Conservation (phyloP, 2,329 filamentous ascomycete genomes). For the Neofusicoccum laricinum region DNA sequence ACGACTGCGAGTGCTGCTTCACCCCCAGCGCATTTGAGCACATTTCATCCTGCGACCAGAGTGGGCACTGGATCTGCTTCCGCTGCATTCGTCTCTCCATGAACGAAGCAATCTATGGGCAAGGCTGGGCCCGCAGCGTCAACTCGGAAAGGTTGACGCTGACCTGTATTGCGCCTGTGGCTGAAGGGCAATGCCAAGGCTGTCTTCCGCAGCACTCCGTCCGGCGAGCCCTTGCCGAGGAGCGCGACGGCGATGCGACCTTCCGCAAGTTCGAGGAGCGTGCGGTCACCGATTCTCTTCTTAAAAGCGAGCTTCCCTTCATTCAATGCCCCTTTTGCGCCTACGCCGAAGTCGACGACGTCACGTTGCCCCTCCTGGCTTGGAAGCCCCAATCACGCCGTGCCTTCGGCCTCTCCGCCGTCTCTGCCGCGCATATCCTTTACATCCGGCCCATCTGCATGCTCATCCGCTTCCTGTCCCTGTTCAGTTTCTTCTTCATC, state of each 20-base stretch:
- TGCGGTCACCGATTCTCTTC: conserved; percentile 71
- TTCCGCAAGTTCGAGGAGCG: conserved; percentile 75
- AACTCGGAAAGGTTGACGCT: conserved; percentile 70
- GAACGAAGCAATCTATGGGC: conserved; percentile 86
- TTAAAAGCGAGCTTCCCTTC: conserved; percentile 70
- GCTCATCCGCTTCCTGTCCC: conserved; percentile 55
- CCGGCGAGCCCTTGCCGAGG: conserved; percentile 66
- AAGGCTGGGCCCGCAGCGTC: conserved; percentile 83
- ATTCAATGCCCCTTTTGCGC: conserved; percentile 85
- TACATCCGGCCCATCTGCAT: conserved; percentile 42
- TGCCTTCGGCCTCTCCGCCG: background rate
- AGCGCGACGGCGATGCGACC: conserved; percentile 68
- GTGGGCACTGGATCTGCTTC: conserved; percentile 74
- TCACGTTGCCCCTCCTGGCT: conserved; percentile 20
- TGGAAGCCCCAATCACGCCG: conserved; percentile 41
- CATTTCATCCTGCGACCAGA: conserved; percentile 66
- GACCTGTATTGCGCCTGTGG: conserved; percentile 75
- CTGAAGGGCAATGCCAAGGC: conserved; percentile 62
- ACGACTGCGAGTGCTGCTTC: conserved; percentile 79
- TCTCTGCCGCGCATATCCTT: background rate
- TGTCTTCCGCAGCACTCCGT: conserved; percentile 68
- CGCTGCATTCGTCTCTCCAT: conserved; percentile 78
- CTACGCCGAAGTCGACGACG: conserved; percentile 79
- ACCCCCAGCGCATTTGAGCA: conserved; percentile 69
- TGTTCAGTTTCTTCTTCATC: conserved; percentile 48